phyloP scores from a whole-genome alignment of 2,329 filamentous ascomycete species.

The Boeremia lycopersici region DNA sequence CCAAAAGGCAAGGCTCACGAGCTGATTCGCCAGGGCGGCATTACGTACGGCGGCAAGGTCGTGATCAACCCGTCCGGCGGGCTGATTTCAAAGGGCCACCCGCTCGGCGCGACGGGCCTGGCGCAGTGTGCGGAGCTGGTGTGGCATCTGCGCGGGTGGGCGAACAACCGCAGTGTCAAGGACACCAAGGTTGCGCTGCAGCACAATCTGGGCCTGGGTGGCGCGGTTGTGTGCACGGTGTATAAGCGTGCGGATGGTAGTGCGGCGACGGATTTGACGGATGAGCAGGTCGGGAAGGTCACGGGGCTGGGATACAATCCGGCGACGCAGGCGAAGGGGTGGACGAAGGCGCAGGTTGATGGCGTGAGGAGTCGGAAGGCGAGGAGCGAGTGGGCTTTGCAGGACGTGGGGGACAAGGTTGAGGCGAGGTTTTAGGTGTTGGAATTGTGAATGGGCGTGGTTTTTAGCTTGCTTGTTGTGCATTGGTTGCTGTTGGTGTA shows the following conservation, averaged over 20 bases:
- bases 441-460: neutral
- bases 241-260: slow-evolving; percentile 83
- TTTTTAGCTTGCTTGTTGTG: neutral
- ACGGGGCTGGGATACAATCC: slow-evolving; percentile 88
- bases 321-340: slow-evolving; percentile 85
- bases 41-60: slow-evolving; percentile 84
- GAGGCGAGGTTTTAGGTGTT: slow-evolving; percentile 65
- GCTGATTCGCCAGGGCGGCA: slow-evolving; percentile 83
- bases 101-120: slow-evolving; percentile 90
- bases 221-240: slow-evolving; percentile 87
- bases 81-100: slow-evolving; percentile 94
- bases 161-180: slow-evolving; percentile 79
- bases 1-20: slow-evolving; percentile 87
- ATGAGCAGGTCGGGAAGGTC: slow-evolving; percentile 66
- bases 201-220: slow-evolving; percentile 91
- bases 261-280: slow-evolving; percentile 64
- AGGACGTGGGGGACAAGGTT: slow-evolving; percentile 77
- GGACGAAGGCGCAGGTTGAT: slow-evolving; percentile 77
- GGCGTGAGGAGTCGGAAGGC: slow-evolving; percentile 72
- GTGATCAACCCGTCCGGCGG: slow-evolving; percentile 94
- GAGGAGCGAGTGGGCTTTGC: slow-evolving; percentile 73
- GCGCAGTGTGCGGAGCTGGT: slow-evolving; percentile 94
- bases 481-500: neutral
- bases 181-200: slow-evolving; percentile 78
- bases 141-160: slow-evolving; percentile 96